Conservation (phyloP, 2,329 filamentous ascomycete genomes). For the Beauveria australis region DNA sequence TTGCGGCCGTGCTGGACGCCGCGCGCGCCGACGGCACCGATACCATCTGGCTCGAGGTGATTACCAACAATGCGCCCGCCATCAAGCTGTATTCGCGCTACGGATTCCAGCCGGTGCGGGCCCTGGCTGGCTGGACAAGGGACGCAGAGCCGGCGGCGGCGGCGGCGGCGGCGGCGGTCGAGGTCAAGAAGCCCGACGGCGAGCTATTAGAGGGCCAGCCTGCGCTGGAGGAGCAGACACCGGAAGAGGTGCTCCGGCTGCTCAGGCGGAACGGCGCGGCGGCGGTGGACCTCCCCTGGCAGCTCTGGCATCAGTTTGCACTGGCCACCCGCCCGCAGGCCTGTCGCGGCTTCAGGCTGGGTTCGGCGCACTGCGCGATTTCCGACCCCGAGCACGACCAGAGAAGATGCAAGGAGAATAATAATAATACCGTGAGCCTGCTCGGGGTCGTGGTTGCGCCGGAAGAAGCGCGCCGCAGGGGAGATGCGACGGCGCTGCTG, state of each 20-base stretch:
- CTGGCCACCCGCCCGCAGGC: conserved; percentile 1
- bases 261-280: conserved; percentile 7
- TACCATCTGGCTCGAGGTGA: conserved; percentile 17
- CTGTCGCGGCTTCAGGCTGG: conserved; percentile 13
- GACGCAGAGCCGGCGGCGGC: neutral
- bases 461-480: conserved; percentile 13
- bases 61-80: conserved; percentile 14
- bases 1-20: conserved; percentile 10
- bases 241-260: conserved; percentile 13
- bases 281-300: conserved; percentile 14
- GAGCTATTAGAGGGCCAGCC: neutral
- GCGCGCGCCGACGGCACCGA: conserved; percentile 11
- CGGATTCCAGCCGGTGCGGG: conserved; percentile 14
- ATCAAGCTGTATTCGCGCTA: conserved; percentile 14
- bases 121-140: conserved; percentile 14
- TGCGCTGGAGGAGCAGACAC: conserved; percentile 5
- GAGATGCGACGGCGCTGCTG: conserved; percentile 13
- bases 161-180: neutral
- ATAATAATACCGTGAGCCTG: conserved; percentile 5
- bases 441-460: conserved; percentile 15
- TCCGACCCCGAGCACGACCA: conserved; percentile 13
- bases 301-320: conserved; percentile 10
- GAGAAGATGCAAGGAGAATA: conserved; percentile 4
- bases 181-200: neutral
- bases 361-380: conserved; percentile 16